Evolutionary conservation across 306 rosid species (phyloP), one percentile per base, ranked within the genome.

Genomic region (Acmispon strigosus): DNA sequence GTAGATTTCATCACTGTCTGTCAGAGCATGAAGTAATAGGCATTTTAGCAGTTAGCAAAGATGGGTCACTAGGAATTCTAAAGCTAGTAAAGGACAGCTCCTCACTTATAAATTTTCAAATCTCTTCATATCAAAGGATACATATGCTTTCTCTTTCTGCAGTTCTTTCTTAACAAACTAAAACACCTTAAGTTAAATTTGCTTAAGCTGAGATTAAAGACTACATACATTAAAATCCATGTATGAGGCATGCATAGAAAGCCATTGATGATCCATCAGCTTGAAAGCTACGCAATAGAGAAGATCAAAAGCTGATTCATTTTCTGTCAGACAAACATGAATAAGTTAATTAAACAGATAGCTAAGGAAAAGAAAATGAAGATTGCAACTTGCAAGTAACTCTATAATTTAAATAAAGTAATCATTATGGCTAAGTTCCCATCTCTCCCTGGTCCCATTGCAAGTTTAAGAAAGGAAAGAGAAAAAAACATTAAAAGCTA

Each of bases 201-300:
- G 57, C 49, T 53, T 32, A 52, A 61, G 48, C 50, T 55, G 53
- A 56, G 61, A 51, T 20, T 65, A 78, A 71, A 57, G 69, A 66
- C 60, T 59, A 86, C 96, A 6, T 87, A 91, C 99, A 81, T 94
- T 94, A 70, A 94, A 94, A 84, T 94, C 99, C 99, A 94, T 94
- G 77, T 94, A 94, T 7, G 99, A 91, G 63, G 99, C 99, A 43
- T 84, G 96, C 99, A 94, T 94, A 10, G 97, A 65, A 73, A 91
- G 99, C 99, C 99, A 94, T 79, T 89, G 88, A 63, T 87, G 96
- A 83, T 94, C 99, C 99, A 94, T 91, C 62, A 94, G 87, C 86
- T 94, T 94, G 92, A 91, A 94, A 18, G 99, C 88, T 65, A 94
- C 87, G 79, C 99, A 91, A 75, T 94, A 94, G 76, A 94, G 93